Conservation (phyloP, 1,139 yeast genomes). For the Oligophagozyma castellii region DNA sequence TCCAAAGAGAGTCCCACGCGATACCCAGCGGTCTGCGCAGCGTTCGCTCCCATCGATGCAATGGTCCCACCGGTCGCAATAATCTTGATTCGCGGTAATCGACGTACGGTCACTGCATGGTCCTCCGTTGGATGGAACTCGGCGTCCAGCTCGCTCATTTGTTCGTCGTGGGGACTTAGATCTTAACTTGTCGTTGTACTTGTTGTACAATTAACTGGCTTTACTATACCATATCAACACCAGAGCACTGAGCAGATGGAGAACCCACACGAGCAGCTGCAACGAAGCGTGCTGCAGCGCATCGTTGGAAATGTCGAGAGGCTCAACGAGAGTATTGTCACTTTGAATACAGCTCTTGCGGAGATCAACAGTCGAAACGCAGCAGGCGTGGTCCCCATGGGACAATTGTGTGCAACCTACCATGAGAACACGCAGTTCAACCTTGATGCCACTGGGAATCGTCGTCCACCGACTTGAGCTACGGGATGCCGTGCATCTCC, state of each 20-base stretch:
- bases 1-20: conserved; percentile 54
- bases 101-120: conserved; percentile 6
- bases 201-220: no score
- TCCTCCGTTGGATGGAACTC: conserved; percentile 13
- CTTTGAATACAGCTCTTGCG: conserved; percentile 34
- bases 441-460: conserved; percentile 55
- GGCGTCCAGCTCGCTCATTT: no score
- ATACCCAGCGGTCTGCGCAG: conserved; percentile 55
- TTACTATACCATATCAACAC: no score
- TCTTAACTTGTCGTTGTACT: no score
- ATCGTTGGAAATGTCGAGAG: conserved; percentile 68
- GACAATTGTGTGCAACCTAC: conserved; percentile 76
- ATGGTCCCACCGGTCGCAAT: conserved; percentile 67
- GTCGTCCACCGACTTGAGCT: conserved; percentile 34
- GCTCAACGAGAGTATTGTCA: conserved; percentile 55
- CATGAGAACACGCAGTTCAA: conserved; percentile 59
- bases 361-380: conserved; percentile 45
- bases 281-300: conserved; percentile 62
- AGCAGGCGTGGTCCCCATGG: conserved; percentile 57
- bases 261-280: conserved; percentile 83
- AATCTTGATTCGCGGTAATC: conserved; percentile 35
- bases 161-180: no score
- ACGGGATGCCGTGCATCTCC: neutral
- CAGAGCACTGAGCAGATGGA: conserved; percentile 35
- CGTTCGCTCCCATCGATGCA: conserved; percentile 45